phyloP scores from a whole-genome alignment of 768 basidiomycete species.

The Naematelia encephala region DNA sequence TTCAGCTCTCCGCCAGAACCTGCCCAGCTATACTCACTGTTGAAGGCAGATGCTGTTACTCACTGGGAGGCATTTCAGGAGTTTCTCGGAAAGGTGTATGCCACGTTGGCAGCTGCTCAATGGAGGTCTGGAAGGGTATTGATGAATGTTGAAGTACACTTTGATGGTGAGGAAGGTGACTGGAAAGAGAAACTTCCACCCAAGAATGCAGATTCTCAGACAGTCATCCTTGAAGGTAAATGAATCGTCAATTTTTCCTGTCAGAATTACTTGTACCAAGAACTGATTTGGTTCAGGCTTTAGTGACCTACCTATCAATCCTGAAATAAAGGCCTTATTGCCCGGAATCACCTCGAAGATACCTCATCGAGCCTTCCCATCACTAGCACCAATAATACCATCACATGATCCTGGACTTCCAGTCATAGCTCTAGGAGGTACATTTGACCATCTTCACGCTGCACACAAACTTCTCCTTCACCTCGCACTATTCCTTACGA shows the following conservation, averaged over 20 bases:
- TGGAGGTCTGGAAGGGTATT: conserved; percentile 64
- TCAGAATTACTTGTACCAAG: too few species aligned
- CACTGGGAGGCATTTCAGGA: conserved; percentile 68
- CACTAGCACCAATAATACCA: not conserved
- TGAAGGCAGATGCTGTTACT: conserved; percentile 20
- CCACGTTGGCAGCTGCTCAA: conserved; percentile 65
- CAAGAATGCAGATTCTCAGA: not conserved
- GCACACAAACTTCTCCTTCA: conserved; percentile 96
- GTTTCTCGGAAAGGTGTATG: conserved; percentile 78
- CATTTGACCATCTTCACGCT: conserved; percentile 95
- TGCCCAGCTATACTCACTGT: conserved; percentile 18
- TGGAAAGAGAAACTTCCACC: not conserved
- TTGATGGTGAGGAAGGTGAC: conserved; percentile 55
- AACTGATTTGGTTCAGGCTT: not conserved
- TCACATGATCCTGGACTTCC: conserved; percentile 3
- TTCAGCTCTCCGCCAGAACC: conserved; percentile 5
- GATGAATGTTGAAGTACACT: conserved; percentile 72
- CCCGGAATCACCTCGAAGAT: not conserved
- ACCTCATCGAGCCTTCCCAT: too few species aligned
- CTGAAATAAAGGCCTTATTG: not conserved
- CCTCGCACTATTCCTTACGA: conserved; percentile 80
- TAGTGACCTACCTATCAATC: not conserved
- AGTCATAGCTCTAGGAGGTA: conserved; percentile 73
- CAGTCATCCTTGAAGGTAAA: not conserved
- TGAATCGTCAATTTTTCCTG: too few species aligned